Evolutionary conservation across 768 basidiomycete species (phyloP), one percentile per base, ranked within the genome.

Genomic region (Leucosporidium creatinivorum): DNA sequence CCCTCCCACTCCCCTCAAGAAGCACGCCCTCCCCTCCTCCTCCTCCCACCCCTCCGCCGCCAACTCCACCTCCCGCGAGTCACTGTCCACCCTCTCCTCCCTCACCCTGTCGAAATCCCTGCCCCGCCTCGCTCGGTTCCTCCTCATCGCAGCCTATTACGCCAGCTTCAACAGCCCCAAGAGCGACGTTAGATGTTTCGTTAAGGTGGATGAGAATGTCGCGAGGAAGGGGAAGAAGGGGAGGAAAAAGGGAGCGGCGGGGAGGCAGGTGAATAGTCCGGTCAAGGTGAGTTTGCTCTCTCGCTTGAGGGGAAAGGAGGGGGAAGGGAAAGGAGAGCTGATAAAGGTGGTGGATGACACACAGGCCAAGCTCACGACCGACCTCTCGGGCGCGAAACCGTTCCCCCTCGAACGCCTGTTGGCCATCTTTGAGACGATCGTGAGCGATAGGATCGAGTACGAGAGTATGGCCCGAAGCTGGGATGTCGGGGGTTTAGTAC

Each of bases 121-220:
- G 19, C 72, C 72, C 19, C 25, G 62, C 18, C 67, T 70, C 15
- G 77, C 75, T 7, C 76, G 75, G 47, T 79, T 69, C 57, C 51
- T 80, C 36, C 49, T 79, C 50, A 65, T 79, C 15, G 78, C 78
- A 17, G 74, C 73, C 10, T 79, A 77, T 62, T 76, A 74, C n/a
- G 79, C 78, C 19, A 75, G 74, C n/a, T 76, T 77, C 67, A 79
- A 80, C 67, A 77, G 79, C 18, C 68, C 75, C 1, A 78, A 78
- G 69, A 73, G 70, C 33, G 79, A 80, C 69, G 66, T 80, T 26
- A 68, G 77, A 39, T 67, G 77, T 61, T 80, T 80, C 69, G 79
- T 79, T 2, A 52, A 76, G 25, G 67, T 69, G 62, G 76, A 66
- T 36, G 67, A 69, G 71, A 77, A 63, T 62, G 72, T 64, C 13